These are phyloP conservation scores for Thamnidium elegans DNA, from an alignment of 192 early-diverging fungal species.

Conservation along the genomic window DNA sequence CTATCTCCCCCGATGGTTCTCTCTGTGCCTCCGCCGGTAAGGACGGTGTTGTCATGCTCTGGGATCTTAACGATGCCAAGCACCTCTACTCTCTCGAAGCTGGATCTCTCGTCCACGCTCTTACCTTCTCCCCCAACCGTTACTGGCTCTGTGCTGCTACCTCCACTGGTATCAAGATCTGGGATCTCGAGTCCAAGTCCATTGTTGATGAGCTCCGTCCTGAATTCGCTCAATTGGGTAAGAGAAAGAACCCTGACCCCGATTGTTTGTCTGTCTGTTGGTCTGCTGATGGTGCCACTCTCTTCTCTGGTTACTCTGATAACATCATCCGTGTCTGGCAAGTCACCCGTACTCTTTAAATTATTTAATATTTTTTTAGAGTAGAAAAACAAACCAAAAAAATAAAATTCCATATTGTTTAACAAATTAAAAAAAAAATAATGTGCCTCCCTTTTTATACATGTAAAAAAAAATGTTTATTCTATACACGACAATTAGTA, in stretches of 20 bases:
- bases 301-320: conserved; percentile 99
- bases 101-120: conserved; percentile 92
- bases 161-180: conserved; percentile 94
- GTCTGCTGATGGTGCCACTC: conserved; percentile 96
- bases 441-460: background rate
- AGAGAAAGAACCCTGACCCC: conserved; percentile 69
- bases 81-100: conserved; percentile 99
- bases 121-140: conserved; percentile 98
- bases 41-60: conserved; percentile 98
- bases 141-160: conserved; percentile 99
- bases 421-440: background rate
- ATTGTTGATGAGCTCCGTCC: conserved; percentile 91
- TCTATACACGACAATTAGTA: conserved; percentile 70
- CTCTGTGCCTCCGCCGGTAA: conserved; percentile 99
- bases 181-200: conserved; percentile 98
- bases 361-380: background rate
- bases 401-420: too few relatives aligned
- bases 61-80: conserved; percentile 99
- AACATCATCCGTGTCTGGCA: conserved; percentile 81
- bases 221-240: conserved; percentile 68
- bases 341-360: conserved; percentile 60
- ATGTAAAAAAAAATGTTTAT: background rate
- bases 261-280: conserved; percentile 96
- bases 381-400: background rate
- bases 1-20: conserved; percentile 99